phyloP scores from a whole-genome alignment of 2,329 filamentous ascomycete species.

The Claviceps pazoutovae region DNA sequence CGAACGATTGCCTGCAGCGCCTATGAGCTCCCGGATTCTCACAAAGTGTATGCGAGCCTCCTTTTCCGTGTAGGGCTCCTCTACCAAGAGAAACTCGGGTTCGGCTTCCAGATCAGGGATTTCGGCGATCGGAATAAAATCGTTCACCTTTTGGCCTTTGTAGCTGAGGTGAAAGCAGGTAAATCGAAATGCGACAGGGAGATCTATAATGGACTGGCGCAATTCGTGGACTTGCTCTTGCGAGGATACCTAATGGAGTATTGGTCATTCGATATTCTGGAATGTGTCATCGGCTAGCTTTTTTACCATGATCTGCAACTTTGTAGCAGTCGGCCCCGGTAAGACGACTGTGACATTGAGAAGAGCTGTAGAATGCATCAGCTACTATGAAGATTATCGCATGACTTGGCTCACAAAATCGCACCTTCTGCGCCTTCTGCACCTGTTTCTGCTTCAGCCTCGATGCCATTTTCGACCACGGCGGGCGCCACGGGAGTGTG shows the following conservation, averaged over 20 bases:
- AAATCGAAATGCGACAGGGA: conserved; percentile 86
- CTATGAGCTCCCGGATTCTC: conserved; percentile 81
- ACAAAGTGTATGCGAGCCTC: conserved; percentile 92
- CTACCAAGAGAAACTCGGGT: conserved; percentile 67
- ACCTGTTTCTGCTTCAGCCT: conserved; percentile 18
- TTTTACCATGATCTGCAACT: conserved; percentile 74
- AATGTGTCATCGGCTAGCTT: neutral
- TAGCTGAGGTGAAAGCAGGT: conserved; percentile 97
- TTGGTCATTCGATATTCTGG: neutral
- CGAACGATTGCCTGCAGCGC: conserved; percentile 75
- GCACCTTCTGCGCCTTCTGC: conserved; percentile 25
- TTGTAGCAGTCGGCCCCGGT: conserved; percentile 57
- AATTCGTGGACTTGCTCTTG: conserved; percentile 97
- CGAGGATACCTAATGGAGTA: conserved; percentile 54
- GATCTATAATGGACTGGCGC: conserved; percentile 88
- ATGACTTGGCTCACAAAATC: neutral
- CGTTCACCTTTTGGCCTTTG: conserved; percentile 79
- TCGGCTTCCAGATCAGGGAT: conserved; percentile 65
- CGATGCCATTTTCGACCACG: conserved; percentile 12
- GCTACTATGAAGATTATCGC: neutral
- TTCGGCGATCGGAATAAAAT: conserved; percentile 85
- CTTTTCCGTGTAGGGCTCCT: conserved; percentile 97
- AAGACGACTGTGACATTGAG: conserved; percentile 62
- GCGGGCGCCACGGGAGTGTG: conserved; percentile 13
- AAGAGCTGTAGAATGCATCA: conserved; percentile 25